Conservation (phyloP, 768 basidiomycete genomes). For the Suillus cothurnatus region DNA sequence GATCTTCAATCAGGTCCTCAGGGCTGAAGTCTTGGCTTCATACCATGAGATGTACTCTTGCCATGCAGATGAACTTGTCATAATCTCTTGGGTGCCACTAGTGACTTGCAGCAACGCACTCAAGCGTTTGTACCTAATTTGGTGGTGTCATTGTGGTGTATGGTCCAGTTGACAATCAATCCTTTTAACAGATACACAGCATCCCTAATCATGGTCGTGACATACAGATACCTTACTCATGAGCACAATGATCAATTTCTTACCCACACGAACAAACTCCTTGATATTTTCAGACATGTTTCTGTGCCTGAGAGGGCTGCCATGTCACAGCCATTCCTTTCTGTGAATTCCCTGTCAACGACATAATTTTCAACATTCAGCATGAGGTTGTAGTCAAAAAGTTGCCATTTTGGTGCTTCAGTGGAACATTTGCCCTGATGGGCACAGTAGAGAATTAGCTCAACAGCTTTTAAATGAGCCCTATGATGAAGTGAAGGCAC, state of each 20-base stretch:
- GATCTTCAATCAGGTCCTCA: constrained; percentile 13
- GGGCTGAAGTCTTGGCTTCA: not conserved
- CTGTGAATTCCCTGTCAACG: too few species aligned
- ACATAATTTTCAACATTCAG: too few species aligned
- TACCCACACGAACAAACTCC: not conserved
- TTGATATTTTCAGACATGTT: not conserved
- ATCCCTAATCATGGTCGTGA: constrained; percentile 1
- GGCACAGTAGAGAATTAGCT: too few species aligned
- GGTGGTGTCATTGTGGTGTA: not conserved
- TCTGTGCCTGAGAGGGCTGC: not conserved
- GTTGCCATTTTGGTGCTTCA: too few species aligned
- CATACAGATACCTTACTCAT: not conserved
- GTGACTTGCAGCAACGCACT: constrained; percentile 14
- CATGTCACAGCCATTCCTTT: too few species aligned
- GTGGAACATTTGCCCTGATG: too few species aligned
- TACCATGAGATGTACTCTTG: constrained; percentile 9
- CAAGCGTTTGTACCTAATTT: constrained; percentile 9
- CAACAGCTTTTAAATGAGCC: too few species aligned
- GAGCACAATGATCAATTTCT: not conserved
- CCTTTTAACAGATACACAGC: not conserved
- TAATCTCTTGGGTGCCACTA: not conserved
- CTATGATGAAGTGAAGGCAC: too few species aligned
- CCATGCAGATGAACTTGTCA: constrained; percentile 4
- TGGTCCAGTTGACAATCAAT: not conserved
- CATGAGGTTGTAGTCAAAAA: too few species aligned